Evolutionary conservation across 2,329 filamentous ascomycete species (phyloP).

Genomic region (Pleochaeta shiraiana): DNA sequence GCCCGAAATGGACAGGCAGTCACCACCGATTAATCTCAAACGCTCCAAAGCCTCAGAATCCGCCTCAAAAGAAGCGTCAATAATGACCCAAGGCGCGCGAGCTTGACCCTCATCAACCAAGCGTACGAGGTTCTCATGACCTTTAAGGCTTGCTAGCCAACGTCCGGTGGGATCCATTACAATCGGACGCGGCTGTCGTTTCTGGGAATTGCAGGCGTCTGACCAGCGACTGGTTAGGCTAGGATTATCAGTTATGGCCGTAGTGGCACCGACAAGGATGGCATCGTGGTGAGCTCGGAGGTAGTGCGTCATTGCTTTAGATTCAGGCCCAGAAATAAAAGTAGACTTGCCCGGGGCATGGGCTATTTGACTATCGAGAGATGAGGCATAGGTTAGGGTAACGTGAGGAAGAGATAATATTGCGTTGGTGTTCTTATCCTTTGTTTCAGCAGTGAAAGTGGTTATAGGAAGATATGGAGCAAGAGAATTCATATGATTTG

Average conservation of each 20-base stretch:
- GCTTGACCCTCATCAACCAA: slow-evolving; percentile 7
- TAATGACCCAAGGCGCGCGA: slow-evolving; percentile 41
- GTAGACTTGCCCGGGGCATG: slow-evolving; percentile 48
- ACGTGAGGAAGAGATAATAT: background rate
- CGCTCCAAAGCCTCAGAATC: background rate
- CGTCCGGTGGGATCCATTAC: slow-evolving; percentile 60
- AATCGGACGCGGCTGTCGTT: slow-evolving; percentile 55
- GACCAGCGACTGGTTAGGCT: slow-evolving; percentile 48
- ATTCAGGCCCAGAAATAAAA: slow-evolving; percentile 61
- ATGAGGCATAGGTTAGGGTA: slow-evolving; percentile 64
- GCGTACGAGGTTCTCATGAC: slow-evolving; percentile 7
- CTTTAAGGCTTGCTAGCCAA: slow-evolving; percentile 31
- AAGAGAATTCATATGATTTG: background rate
- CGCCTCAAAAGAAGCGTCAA: slow-evolving; percentile 12
- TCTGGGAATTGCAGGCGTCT: slow-evolving; percentile 21
- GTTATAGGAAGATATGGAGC: background rate
- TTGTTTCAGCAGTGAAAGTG: background rate
- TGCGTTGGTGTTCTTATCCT: too few relatives aligned
- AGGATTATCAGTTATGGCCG: slow-evolving; percentile 67
- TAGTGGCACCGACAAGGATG: slow-evolving; percentile 69
- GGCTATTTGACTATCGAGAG: slow-evolving; percentile 48
- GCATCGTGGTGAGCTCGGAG: slow-evolving; percentile 64
- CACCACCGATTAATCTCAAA: slow-evolving; percentile 7
- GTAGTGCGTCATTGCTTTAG: slow-evolving; percentile 87
- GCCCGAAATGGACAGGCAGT: slow-evolving; percentile 5